Percentiles rank a stretch among this genome's conserved stretches.
phyloP scores from a whole-genome alignment of 805 yeast genomes.

The Nakazawaea anatomiae region DNA sequence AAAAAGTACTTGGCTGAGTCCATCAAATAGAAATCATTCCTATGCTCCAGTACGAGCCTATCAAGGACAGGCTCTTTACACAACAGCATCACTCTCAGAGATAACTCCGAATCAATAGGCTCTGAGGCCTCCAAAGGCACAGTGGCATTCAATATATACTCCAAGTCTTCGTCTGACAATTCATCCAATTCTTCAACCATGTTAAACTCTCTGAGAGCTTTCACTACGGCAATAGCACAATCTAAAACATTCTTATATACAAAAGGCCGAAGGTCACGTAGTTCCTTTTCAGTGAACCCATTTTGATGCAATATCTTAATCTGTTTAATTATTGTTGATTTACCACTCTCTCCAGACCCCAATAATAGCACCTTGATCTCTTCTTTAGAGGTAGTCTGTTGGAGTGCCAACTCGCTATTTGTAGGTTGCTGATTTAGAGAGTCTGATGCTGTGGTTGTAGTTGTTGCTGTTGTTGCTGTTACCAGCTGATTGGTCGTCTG shows the following conservation, averaged over 20 bases:
- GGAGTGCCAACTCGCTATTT: not conserved
- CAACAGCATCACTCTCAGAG: constrained; percentile 41
- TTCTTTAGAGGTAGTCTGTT: constrained; percentile 21
- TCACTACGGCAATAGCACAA: constrained; percentile 64
- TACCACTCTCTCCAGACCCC: constrained; percentile 88
- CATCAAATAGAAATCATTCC: constrained; percentile 71
- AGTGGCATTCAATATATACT: constrained; percentile 38
- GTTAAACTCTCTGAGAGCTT: constrained; percentile 53
- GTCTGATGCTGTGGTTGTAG: not conserved
- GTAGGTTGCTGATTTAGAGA: not conserved
- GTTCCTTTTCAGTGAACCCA: constrained; percentile 67
- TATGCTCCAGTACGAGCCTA: constrained; percentile 49
- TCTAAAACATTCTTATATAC: constrained; percentile 75
- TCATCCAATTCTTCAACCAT: constrained; percentile 30
- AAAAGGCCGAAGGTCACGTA: constrained; percentile 68
- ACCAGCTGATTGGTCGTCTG: not conserved
- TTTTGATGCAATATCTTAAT: constrained; percentile 73
- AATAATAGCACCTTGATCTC: constrained; percentile 70
- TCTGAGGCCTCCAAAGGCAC: constrained; percentile 48
- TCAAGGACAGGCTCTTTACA: constrained; percentile 56
- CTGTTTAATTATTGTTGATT: constrained; percentile 75
- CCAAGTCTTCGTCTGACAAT: constrained; percentile 31
- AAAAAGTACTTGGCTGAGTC: constrained; percentile 83
- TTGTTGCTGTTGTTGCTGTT: not conserved
- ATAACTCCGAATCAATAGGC: constrained; percentile 44